Base-by-base conservation (phyloP, 1,139 yeast species). In the Candida frijolesensis region DNA sequence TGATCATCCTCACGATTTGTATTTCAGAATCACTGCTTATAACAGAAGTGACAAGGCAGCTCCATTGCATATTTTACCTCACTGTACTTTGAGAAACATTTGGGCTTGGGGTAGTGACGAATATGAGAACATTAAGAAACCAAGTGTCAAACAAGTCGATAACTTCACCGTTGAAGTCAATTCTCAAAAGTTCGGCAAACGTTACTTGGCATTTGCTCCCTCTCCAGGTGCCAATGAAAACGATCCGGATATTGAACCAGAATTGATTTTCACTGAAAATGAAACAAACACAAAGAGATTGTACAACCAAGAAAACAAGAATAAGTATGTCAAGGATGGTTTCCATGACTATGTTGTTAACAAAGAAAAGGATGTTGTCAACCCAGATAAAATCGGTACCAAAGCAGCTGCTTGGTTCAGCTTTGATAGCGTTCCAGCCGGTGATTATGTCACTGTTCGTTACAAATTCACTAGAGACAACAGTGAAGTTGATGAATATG, bases 101-200 rank as follows among this genome's bases (percentile, higher is more conserved):
- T 92, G 98, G 98, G 76, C 87, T 15, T 92, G 97, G 97, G 91
- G 92, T 39, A 67, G 77, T 29, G 82, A 80, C 51, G 80, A 80
- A 54, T 77, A 78, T 47, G 70, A 75, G 43, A 60, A 66, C 42
- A 35, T 48, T 15, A 69, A 67, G 10, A 82, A 80, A 60, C 96
- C 96, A 11, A 62, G 68, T 15, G 67, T 88, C 48, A 68, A 71
- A 5, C 68, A 73, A 57, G 60, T 72, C 7, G 80, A 78, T 37
- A 72, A 72, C 49, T 68, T 66, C 53, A 69, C 85, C 27, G 74
- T 89, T 50, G 78, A 83, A 62, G 75, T 90, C 42, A 76, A 80
- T 45, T 96, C 89, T 65, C 80, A 80, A 66, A 85, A 85, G 63
- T 82, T 87, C 55, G 97, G 97, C 44, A 79, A 76, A 48, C 78